phyloP scores from a whole-genome alignment of 805 yeast species.

The Candida namnaoensis region DNA sequence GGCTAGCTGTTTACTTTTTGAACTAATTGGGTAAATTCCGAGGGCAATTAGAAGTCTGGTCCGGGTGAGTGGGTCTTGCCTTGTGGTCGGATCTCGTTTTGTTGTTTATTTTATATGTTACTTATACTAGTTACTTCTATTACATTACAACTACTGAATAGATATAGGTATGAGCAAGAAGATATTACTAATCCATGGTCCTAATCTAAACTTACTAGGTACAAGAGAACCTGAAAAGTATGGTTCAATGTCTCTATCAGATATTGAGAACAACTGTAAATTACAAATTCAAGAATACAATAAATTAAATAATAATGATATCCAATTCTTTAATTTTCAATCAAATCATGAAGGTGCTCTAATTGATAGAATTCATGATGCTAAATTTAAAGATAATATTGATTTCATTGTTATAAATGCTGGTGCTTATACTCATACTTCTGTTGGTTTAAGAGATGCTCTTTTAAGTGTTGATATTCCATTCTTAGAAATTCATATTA shows the following conservation, averaged over 20 bases:
- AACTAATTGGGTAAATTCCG: too few species aligned
- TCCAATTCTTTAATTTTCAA: slow-evolving; percentile 25
- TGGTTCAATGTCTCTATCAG: slow-evolving; percentile 35
- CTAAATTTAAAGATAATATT: slow-evolving; percentile 20
- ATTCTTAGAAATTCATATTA: slow-evolving; percentile 40
- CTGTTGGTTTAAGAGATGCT: slow-evolving; percentile 42
- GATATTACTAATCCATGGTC: slow-evolving; percentile 39
- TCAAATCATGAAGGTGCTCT: slow-evolving; percentile 37
- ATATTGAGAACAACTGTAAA: slow-evolving; percentile 31
- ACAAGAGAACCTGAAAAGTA: slow-evolving; percentile 41
- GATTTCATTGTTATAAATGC: slow-evolving; percentile 42
- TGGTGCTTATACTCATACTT: slow-evolving; percentile 45
- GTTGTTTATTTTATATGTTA: too few species aligned
- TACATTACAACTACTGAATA: too few species aligned
- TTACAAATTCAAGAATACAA: slow-evolving; percentile 12
- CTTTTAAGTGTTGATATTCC: slow-evolving; percentile 39
- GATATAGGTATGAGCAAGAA: too few species aligned
- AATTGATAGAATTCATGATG: slow-evolving; percentile 38
- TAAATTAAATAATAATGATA: slow-evolving; percentile 16
- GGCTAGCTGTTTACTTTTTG: too few species aligned
- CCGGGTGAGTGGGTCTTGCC: too few species aligned
- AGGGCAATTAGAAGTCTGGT: too few species aligned
- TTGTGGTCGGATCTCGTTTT: too few species aligned
- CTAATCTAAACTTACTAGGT: slow-evolving; percentile 41
- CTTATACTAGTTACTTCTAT: too few species aligned